Evolutionary conservation across 2,329 filamentous ascomycete genomes (phyloP).

Genomic region (Alternaria tenuissima): DNA sequence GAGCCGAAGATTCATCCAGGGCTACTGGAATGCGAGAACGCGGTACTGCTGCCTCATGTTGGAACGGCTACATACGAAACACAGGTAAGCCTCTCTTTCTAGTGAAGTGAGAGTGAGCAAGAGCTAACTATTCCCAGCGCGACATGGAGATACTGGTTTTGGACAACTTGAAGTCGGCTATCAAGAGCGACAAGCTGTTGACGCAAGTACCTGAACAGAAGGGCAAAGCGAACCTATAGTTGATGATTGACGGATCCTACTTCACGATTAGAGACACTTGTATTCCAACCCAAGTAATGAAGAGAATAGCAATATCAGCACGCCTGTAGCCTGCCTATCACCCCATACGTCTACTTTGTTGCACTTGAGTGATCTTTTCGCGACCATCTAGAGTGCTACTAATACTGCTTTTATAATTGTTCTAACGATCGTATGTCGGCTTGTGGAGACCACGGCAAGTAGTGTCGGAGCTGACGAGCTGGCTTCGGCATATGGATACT

Average conservation of each 20-base stretch:
- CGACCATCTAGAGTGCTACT: background rate
- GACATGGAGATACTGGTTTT: constrained; percentile 69
- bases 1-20: constrained; percentile 64
- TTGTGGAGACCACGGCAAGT: background rate
- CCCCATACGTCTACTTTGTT: background rate
- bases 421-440: background rate
- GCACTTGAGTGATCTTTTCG: background rate
- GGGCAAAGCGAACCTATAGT: constrained; percentile 42
- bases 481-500: constrained; percentile 7
- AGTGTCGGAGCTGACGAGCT: background rate
- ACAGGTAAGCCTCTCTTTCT: constrained; percentile 51
- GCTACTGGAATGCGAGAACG: constrained; percentile 58
- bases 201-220: constrained; percentile 70
- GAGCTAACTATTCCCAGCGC: constrained; percentile 41
- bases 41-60: constrained; percentile 67
- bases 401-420: background rate
- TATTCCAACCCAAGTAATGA: background rate
- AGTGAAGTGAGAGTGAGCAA: background rate
- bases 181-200: constrained; percentile 65
- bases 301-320: background rate
- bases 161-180: constrained; percentile 64
- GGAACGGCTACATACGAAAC: constrained; percentile 68
- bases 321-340: background rate
- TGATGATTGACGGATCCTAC: background rate
- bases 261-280: background rate